Evolutionary conservation across 106 monocot genomes (phyloP), one percentile per base, ranked within the genome.

Genomic region (Dendrobium chrysotoxum): DNA sequence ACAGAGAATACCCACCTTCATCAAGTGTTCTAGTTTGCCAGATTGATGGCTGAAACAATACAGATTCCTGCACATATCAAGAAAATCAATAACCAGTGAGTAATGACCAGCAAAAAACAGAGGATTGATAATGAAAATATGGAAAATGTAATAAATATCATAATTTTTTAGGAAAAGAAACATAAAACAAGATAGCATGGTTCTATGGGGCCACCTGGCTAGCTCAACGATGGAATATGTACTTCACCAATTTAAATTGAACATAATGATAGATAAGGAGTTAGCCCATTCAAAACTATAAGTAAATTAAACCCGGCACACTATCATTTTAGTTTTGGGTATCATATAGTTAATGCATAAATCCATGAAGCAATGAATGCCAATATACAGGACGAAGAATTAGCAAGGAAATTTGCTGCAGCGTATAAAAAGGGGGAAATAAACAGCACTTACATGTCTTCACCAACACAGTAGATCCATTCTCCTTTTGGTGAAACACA

Each of bases 31-130:
- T 64, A 98, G 95, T 79, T 94, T 98, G 23, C 98, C 98, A 79
- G 98, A 95, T 75, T 98, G 98, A 28, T 92, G 83, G 76, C 98
- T 92, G 65, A 98, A 98, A 84, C 98, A 98, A 83, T 94, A 98
- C 86, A 98, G 55, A 76, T 98, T 95, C 95, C 98, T 98, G 88
- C 75, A 81, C 26, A 75, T 28, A 42, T 11, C 31, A 28, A 41
- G 68, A 83, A 75, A 65, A 66, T 58, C 40, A 28, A 28, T 53
- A 13, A 12, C n/a, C 21, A 78, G n/a, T 28, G 64, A 65, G 46
- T 28, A n/a, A 75, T 57, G 17, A 30, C 68, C 26, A 61, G 23
- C 0, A 68, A 68, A 23, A 58, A 75, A 17, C 10, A 18, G 28
- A 53, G 8, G 13, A 40, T 8, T 20, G 5, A 42, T 35, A 30